Base-by-base conservation (phyloP, 2,329 filamentous ascomycete genomes). In the Diplodia intermedia region DNA sequence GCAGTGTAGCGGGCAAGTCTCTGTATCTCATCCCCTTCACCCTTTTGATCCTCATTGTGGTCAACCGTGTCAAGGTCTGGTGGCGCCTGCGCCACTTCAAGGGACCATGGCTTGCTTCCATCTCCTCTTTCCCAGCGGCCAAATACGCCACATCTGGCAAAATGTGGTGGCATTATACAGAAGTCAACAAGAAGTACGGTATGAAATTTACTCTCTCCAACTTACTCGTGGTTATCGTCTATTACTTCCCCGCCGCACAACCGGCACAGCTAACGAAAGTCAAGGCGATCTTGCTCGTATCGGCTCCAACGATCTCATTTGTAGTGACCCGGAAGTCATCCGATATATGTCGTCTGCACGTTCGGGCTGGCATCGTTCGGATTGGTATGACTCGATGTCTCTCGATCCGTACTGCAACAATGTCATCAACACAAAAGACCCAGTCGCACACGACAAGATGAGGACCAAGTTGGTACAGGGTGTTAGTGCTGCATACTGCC, bases 401-500 rank as follows among this genome's bases (percentile, higher is more conserved):
- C 79, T 89, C 69, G 83, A 88, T 68, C 83, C 85, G 0, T 80
- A 83, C n/a, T 77, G 79, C 4, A 83, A 88, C 71, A 86, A 85
- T 66, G 78, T 88, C 40, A 86, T 88, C 69, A 83, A 80, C 1
- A 79, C 85, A 70, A 81, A 81, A 4, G 79, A 87, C 68, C 83
- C 82, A 52, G 79, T 78, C 5, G 79, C 80, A 52, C 86, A 88
- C 70, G 75, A 77, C 68, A 72, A 70, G 7, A 70, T 76, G 61
- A 70, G 75, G 49, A 82, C 82, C 71, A 83, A 86, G 69, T 83
- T 88, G 79, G 79, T 82, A 3, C 78, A 83, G 1, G 86, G 84
- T 1, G 86, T 78, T 72, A 69, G 69, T n/a, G 9, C 38, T 53
- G 23, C 23, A 33, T 66, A 14, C 11, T 31, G 20, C 43, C 54